These are phyloP conservation scores for Cercospora sesami DNA, from an alignment of 2,329 filamentous ascomycete species.

Conservation along the genomic window DNA sequence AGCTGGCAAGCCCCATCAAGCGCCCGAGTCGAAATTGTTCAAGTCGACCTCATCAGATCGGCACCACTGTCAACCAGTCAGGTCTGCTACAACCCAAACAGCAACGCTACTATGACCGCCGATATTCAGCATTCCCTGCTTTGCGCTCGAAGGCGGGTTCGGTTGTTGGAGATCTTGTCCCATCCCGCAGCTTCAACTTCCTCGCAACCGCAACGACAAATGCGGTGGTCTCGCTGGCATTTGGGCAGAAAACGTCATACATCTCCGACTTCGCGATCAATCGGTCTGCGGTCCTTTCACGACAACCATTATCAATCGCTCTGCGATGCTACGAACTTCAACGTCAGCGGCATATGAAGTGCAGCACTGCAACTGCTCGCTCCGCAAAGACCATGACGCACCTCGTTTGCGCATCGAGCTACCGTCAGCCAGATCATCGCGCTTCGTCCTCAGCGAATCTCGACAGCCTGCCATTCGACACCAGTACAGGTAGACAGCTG, in stretches of 20 bases:
- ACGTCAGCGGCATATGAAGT: not conserved
- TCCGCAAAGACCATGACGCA: not conserved
- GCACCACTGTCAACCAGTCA: not conserved
- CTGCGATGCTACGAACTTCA: not conserved
- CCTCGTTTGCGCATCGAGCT: not conserved
- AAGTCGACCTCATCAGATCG: not conserved
- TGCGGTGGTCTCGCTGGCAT: too few species aligned
- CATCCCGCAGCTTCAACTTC: too few species aligned
- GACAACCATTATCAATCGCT: not conserved
- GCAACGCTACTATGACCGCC: not conserved
- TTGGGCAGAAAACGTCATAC: too few species aligned
- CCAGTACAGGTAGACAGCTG: not conserved
- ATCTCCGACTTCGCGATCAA: too few species aligned
- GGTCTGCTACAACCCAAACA: not conserved
- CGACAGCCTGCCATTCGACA: not conserved
- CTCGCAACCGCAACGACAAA: too few species aligned
- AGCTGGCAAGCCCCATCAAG: not conserved
- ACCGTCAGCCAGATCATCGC: not conserved
- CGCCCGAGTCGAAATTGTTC: not conserved
- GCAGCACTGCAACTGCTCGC: not conserved
- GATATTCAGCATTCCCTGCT: not conserved
- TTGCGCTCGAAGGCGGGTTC: not conserved
- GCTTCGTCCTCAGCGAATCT: not conserved
- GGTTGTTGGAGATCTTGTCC: too few species aligned
- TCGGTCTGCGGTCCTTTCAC: too few species aligned